Conservation (phyloP, 73 alveolate genomes). For the Paramecium pentaurelia region DNA sequence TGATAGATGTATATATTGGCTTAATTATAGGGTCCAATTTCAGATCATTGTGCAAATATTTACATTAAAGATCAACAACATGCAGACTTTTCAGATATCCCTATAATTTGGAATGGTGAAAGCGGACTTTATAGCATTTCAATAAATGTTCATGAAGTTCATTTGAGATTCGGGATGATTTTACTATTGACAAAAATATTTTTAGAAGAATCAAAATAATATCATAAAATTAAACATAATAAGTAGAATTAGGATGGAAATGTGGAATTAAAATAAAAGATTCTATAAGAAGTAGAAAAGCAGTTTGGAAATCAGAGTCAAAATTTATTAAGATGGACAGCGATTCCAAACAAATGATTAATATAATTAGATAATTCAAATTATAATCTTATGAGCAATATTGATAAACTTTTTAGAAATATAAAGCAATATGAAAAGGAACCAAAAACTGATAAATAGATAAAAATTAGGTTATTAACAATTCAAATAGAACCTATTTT, state of each 20-base stretch:
- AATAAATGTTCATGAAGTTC: conserved; percentile 20
- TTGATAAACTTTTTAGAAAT: background rate
- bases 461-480: no score
- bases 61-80: background rate
- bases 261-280: background rate
- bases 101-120: conserved; percentile 23
- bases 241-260: background rate
- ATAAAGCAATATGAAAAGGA: no score
- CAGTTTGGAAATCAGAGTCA: background rate
- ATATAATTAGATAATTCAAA: background rate
- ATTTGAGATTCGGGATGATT: conserved; percentile 20
- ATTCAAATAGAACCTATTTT: no score
- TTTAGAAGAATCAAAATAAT: background rate
- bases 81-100: conserved; percentile 26
- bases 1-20: background rate
- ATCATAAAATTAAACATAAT: background rate
- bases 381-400: background rate
- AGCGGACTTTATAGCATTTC: background rate
- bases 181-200: background rate
- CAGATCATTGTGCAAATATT: conserved; percentile 10
- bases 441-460: no score
- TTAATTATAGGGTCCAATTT: background rate
- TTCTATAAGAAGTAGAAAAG: background rate
- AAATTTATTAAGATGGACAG: background rate
- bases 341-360: background rate